Conservation (phyloP, 805 yeast genomes). For the Lipomyces sp. region DNA sequence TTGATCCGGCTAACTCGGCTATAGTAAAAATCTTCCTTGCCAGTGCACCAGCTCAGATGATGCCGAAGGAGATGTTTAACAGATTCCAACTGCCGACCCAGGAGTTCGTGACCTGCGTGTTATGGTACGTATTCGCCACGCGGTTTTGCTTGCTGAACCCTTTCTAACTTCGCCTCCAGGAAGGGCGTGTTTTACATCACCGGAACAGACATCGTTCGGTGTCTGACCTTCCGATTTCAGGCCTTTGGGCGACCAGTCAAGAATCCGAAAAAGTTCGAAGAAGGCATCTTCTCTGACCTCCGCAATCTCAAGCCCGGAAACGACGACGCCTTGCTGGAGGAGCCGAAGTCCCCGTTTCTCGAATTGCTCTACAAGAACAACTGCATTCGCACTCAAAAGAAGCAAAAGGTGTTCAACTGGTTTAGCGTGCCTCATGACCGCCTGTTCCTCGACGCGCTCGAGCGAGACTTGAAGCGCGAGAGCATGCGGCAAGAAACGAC, state of each 20-base stretch:
- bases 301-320: conserved; percentile 78
- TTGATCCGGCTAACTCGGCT: not conserved
- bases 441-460: conserved; percentile 87
- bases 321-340: conserved; percentile 74
- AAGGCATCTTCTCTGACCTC: conserved; percentile 89
- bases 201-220: conserved; percentile 93
- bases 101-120: conserved; percentile 91
- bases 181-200: conserved; percentile 84
- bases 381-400: conserved; percentile 90
- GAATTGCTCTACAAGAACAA: conserved; percentile 80
- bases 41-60: conserved; percentile 95
- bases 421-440: conserved; percentile 92
- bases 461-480: conserved; percentile 85
- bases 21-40: conserved; percentile 72
- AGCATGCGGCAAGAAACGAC: conserved; percentile 56
- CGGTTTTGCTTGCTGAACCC: not conserved
- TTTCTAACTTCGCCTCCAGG: conserved; percentile 7
- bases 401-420: conserved; percentile 96
- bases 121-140: conserved; percentile 50
- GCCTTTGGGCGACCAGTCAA: conserved; percentile 82
- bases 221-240: conserved; percentile 81
- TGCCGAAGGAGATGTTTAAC: conserved; percentile 78
- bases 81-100: conserved; percentile 81
- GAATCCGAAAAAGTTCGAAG: conserved; percentile 93
- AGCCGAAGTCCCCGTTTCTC: conserved; percentile 79